phyloP scores from a whole-genome alignment of 2,329 filamentous ascomycete species.

The Ophiosphaerella korrae region DNA sequence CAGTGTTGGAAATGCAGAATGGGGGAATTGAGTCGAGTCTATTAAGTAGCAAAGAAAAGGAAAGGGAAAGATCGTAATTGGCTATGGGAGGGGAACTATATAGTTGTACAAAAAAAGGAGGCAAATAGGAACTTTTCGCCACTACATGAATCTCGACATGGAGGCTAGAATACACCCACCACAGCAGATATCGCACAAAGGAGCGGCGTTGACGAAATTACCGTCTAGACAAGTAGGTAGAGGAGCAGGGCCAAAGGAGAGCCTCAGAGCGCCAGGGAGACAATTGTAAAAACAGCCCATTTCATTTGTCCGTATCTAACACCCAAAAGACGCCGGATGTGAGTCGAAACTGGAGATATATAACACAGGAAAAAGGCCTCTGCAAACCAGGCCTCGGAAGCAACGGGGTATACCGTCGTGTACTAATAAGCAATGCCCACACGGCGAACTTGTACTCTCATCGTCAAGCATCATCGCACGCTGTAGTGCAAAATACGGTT shows the following conservation, averaged over 20 bases:
- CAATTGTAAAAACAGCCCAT: conserved; percentile 14
- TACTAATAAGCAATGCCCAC: conserved; percentile 19
- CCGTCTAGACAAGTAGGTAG: conserved; percentile 15
- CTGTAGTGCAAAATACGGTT: conserved; percentile 25
- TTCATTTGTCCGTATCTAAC: conserved; percentile 26
- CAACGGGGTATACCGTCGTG: conserved; percentile 27
- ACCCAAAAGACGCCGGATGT: conserved; percentile 12
- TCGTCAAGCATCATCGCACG: conserved; percentile 40
- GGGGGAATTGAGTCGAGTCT: too few relatives aligned
- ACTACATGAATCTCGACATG: too few relatives aligned
- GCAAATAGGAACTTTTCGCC: too few relatives aligned
- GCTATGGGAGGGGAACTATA: too few relatives aligned
- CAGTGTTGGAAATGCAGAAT: too few relatives aligned
- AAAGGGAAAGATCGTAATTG: too few relatives aligned
- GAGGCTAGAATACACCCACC: background rate
- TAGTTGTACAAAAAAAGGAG: too few relatives aligned
- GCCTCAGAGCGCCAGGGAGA: too few relatives aligned
- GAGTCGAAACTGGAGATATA: conserved; percentile 20
- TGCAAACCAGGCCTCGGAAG: conserved; percentile 9
- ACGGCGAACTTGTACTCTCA: conserved; percentile 33
- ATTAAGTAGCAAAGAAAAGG: too few relatives aligned
- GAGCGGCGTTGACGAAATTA: conserved; percentile 24
- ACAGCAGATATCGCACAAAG: conserved; percentile 7
- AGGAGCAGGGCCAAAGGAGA: conserved; percentile 2
- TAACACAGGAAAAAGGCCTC: conserved; percentile 20